Percentiles rank a stretch among this genome's conserved stretches.
Evolutionary conservation across 2,329 filamentous ascomycete species (phyloP).

Genomic region (Teratosphaeria pseudoeucalypti): DNA sequence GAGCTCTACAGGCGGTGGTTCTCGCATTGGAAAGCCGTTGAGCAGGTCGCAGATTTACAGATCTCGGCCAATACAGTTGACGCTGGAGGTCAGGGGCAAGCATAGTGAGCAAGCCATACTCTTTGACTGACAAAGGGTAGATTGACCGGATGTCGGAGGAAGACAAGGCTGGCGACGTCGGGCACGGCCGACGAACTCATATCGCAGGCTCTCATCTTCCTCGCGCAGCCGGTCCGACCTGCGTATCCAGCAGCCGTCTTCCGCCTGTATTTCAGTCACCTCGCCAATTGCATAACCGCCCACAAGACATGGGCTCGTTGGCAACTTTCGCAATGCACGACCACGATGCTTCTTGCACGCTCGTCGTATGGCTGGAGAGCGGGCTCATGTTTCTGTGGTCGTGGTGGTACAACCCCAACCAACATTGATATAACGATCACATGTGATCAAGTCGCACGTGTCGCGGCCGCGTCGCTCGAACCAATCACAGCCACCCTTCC

Average conservation of each 20-base stretch:
- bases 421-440: neutral
- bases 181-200: too few relatives aligned
- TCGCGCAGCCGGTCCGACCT: neutral
- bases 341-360: neutral
- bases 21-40: neutral
- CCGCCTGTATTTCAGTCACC: neutral
- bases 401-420: neutral
- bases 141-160: neutral
- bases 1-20: conserved; percentile 18
- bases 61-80: neutral
- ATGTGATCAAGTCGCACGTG: neutral
- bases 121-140: neutral
- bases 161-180: too few relatives aligned
- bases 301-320: too few relatives aligned
- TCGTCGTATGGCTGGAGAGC: neutral
- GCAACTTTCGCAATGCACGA: too few relatives aligned
- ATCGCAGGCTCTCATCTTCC: too few relatives aligned
- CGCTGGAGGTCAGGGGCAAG: neutral
- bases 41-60: neutral
- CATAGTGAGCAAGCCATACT: neutral
- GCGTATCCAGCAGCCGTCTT: neutral
- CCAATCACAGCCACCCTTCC: neutral
- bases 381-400: neutral
- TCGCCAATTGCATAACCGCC: neutral
- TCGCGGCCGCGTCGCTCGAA: neutral